Evolutionary conservation across 768 basidiomycete species (phyloP), one percentile per base, ranked within the genome.

Genomic region (Hemileccinum impolitum): DNA sequence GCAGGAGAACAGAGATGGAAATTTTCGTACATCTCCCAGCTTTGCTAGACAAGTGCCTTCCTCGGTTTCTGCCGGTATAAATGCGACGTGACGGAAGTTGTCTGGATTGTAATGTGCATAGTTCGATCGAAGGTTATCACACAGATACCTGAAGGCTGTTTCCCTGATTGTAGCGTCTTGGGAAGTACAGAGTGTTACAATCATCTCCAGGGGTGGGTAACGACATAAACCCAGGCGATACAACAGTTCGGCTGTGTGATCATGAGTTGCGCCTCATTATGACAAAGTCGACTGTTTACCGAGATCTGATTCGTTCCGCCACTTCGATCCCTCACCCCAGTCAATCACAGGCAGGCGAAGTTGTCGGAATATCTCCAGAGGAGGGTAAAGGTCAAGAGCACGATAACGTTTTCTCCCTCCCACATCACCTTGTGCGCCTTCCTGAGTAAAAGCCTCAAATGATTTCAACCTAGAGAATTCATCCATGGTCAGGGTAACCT

Each of bases 351-450:
- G 90, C 14, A 97, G 66, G 8, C 78, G 78, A 7, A 97, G 72
- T 39, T 79, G 72, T 12, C 89, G 76, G 47, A 92, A 80, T 3
- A 75, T 71, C 31, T 84, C 82, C 0, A 79, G 55, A 1, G 94
- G 94, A 61, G 95, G 93, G 60, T 94, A 95, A 6, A 97, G 71
- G 50, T 89, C 80, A 30, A 75, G 69, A 0, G 91, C 89, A 41
- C 73, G 80, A 55, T 72, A 78, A 23, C 88, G 72, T 15, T 58
- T 57, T 6, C 66, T 62, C 54, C 76, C 52, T 23, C 58, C 46
- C 51, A 48, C 56, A 52, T 37, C 11, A 30, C 8, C 28, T 12
- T 52, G 45, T 45, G 59, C 18, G 53, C 52, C 11, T 55, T 64
- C 25, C 67, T 64, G 11, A 85, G 68, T 30, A 75, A 67, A 1